Evolutionary conservation across 176 grass and related monocot species (phyloP).

Genomic region (Carex kokanica): DNA sequence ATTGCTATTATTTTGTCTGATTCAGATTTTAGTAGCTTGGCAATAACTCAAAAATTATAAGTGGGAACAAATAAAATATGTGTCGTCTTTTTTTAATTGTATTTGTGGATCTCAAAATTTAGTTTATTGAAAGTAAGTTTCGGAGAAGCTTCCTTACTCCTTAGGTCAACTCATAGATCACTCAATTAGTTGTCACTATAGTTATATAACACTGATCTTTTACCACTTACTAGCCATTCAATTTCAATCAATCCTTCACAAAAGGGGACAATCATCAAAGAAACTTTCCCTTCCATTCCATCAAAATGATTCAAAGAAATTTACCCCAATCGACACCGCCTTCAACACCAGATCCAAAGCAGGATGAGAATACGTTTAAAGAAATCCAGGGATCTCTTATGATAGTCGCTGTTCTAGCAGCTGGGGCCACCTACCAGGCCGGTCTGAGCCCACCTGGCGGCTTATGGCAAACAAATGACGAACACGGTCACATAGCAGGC

Average conservation of each 20-base stretch:
- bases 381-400: constrained; percentile 11
- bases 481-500: constrained; percentile 23
- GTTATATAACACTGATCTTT: not conserved
- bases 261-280: not conserved
- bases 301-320: not conserved
- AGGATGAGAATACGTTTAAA: no score
- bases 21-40: no score
- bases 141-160: no score
- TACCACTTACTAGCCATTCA: not conserved
- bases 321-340: not conserved
- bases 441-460: constrained; percentile 40
- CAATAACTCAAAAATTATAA: no score
- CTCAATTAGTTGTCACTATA: no score
- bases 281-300: not conserved
- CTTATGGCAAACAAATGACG: not conserved
- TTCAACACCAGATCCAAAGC: no score
- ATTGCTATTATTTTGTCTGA: no score
- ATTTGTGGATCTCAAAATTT: no score
- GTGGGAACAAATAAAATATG: no score
- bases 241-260: not conserved
- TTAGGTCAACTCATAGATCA: no score
- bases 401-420: constrained; percentile 37
- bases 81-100: no score
- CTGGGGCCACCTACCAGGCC: constrained; percentile 40
- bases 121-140: no score